Base-by-base conservation (phyloP, 129 eudicot species). In the Flaveria bidentis region DNA sequence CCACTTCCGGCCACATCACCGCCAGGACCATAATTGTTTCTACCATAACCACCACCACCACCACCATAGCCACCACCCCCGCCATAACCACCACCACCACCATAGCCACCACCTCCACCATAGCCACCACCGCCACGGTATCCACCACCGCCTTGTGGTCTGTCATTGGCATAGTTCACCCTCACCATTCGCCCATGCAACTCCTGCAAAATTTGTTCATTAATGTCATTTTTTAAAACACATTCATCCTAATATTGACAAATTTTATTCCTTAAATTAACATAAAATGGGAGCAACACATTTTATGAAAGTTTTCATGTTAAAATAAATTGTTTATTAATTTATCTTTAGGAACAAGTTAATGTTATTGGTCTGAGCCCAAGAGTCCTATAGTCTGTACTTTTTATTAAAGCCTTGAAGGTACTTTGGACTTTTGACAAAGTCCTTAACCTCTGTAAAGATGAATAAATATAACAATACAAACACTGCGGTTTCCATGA, bases 141-240 rank as follows among this genome's bases (percentile, higher is more conserved):
- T 45, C 80, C 81, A 1, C 88, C 88, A 14, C 80, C 81, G 12
- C 93, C 84, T 64, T 83, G 87, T 41, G 94, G 57, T 72, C 92
- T 91, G 17, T 94, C 97, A 20, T 81, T 80, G 26, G 99, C 97
- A 63, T 86, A 87, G 74, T 74, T 82, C 71, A 94, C 99, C 65
- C 85, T 79, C 60, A 94, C 76, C 33, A 25, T 73, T 25, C 97
- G 92, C 20, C 97, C 99, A 45, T 91, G 87, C 69, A 94, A 86
- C 2, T 94, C 96, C 99, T 91, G 86, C 26, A 79, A 66, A 13
- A 22, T 68, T 77, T 67, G 23, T 71, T 12, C 57, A 58, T 2
- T 6, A 50, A 10, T 45, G 20, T 20, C 63, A 66, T 4, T 45
- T 41, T 46, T 30, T 57, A 56, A 15, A 2, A 73, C 41, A 39